Base-by-base conservation (phyloP, 768 basidiomycete species). In the Boletus reticulatus region DNA sequence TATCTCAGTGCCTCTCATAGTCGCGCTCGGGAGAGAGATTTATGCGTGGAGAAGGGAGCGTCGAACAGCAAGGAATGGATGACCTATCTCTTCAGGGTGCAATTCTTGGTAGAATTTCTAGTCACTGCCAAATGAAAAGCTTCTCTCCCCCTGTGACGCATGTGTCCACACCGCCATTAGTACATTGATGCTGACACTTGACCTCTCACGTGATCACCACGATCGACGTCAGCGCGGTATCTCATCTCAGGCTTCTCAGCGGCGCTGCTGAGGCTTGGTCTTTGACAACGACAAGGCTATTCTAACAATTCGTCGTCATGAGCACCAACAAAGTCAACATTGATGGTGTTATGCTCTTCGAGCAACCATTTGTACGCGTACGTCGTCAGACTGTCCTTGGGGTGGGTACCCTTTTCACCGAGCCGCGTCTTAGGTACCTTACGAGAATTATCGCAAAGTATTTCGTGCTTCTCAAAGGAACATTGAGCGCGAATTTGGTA, bases 371-470 rank as follows among this genome's bases (percentile, higher is more conserved):
- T 71, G 82, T 81, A 16, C 77, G 85, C 62, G 91, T 92, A 65
- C 49, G 80, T 29, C 29, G 29, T 65, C 52, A 34, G 37, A 36
- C 53, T 45, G 38, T 52, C 36, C 43, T 20, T 20, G 12, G n/a
- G 31, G 27, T 45, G 49, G 27, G 20, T 22, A 37, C 45, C 47
- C 31, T 22, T 45, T 55, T 65, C 56, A 69, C 51, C 12, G n/a
- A 43, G 43, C 50, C 48, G 34, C 45, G 41, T 45, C 31, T 38
- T 60, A 95, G 93, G 90, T 93, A 13, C 93, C 93, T 12, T 91
- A 88, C 72, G 93, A 95, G 75, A 89, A 89, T 62, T 90, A 92
- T 65, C 85, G 90, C 63, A 91, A 89, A 72, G 80, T 87, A n/a
- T 94, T 95, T 67, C 84, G 92, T 34, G 81, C 85, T 17, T 85